These are phyloP conservation scores for Mycena citricolor DNA, from an alignment of 1,284 basidiomycete species.

Conservation along the genomic window DNA sequence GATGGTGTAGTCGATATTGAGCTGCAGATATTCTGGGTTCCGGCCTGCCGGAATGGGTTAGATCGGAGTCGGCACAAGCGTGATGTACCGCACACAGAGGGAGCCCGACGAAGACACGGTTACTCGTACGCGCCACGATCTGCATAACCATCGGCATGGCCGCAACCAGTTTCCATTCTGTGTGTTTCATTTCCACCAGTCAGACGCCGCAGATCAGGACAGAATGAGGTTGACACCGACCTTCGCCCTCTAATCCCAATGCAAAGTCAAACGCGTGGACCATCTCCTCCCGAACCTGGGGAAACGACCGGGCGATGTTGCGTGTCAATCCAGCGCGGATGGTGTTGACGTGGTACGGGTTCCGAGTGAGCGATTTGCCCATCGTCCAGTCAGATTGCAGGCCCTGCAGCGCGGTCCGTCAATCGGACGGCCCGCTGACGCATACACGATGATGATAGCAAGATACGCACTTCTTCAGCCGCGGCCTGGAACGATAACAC, in stretches of 20 bases:
- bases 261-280: not conserved
- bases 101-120: conserved; percentile 7
- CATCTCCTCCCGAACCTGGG: not conserved
- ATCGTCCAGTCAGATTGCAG: conserved; percentile 2
- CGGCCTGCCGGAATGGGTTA: conserved; percentile 2
- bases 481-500: conserved; percentile 8
- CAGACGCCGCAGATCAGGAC: no score
- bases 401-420: conserved; percentile 1
- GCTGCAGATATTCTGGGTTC: conserved; percentile 10
- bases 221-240: no score
- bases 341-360: conserved; percentile 1
- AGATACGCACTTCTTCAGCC: conserved; percentile 6
- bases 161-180: conserved; percentile 4
- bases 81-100: conserved; percentile 13
- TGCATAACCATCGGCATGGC: not conserved
- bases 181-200: no score
- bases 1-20: conserved; percentile 13
- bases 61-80: not conserved
- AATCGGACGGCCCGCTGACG: no score
- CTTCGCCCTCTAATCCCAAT: no score
- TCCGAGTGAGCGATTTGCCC: not conserved
- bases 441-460: not conserved
- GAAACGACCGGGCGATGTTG: not conserved
- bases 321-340: not conserved
- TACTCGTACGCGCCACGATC: conserved; percentile 1